Evolutionary conservation across 306 rosid species (phyloP).

Genomic region (Cicer bijugum): DNA sequence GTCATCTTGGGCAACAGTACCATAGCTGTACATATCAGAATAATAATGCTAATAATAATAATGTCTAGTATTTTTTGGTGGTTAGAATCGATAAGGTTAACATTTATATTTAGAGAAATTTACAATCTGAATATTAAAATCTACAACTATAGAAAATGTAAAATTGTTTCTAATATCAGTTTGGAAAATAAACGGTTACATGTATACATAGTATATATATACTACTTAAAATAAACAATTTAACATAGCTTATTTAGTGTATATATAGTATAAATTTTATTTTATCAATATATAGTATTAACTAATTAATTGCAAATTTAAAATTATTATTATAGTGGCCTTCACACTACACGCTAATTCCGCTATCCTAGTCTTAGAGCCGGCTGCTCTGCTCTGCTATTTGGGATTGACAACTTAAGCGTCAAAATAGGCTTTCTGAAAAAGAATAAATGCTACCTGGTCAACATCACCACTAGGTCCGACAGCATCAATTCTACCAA

Average conservation of each 20-base stretch:
- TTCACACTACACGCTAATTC: not conserved
- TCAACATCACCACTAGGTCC: constrained; percentile 75
- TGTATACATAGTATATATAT: not conserved
- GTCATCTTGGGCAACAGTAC: too few species aligned
- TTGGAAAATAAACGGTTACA: too few species aligned
- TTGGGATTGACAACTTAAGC: not conserved
- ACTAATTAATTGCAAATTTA: not conserved
- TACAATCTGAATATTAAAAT: too few species aligned
- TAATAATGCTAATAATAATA: too few species aligned
- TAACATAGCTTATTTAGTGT: not conserved
- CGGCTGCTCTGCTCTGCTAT: not conserved
- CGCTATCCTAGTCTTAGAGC: not conserved
- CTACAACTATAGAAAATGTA: too few species aligned
- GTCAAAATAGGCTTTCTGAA: not conserved
- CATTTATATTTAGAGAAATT: too few species aligned
- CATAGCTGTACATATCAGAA: too few species aligned
- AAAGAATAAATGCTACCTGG: constrained; percentile 62
- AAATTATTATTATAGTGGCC: not conserved
- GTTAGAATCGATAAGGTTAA: too few species aligned
- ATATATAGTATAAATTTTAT: not conserved
- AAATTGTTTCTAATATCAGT: too few species aligned
- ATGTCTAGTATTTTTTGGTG: too few species aligned
- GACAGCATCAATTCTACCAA: constrained; percentile 86
- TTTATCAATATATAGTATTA: not conserved
- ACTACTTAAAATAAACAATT: not conserved